Percentiles rank a stretch among this genome's conserved stretches.
Conservation (phyloP, 2,329 filamentous ascomycete species). For the Xylariaceae sp. region DNA sequence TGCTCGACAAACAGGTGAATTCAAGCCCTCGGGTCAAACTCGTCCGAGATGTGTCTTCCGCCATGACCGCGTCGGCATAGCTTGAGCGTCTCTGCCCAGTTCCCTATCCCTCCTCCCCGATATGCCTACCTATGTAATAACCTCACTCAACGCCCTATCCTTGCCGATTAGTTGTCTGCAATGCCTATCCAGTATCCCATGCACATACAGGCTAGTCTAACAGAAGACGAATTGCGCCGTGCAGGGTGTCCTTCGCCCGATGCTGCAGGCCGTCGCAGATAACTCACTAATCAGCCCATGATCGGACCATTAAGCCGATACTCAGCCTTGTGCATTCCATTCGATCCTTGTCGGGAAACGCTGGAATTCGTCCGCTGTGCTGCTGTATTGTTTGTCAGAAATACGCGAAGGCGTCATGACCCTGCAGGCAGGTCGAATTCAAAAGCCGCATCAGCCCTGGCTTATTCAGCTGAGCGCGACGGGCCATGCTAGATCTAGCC, state of each 20-base stretch:
- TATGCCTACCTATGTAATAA: too few species aligned
- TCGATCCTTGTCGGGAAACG: conserved; percentile 3
- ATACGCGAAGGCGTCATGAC: conserved; percentile 5
- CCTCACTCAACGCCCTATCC: neutral
- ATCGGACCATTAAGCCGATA: neutral
- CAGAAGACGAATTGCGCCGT: neutral
- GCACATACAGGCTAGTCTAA: neutral
- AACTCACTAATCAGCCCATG: neutral
- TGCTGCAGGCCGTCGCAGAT: neutral
- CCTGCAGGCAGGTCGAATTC: conserved; percentile 12
- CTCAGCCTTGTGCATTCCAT: conserved; percentile 15
- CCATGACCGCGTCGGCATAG: neutral
- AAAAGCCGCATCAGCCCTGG: conserved; percentile 20
- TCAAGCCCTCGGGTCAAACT: neutral
- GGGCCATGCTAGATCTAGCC: neutral
- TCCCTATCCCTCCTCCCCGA: too few species aligned
- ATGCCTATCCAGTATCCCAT: neutral
- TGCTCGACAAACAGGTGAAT: neutral
- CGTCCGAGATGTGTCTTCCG: neutral
- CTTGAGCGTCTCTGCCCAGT: neutral
- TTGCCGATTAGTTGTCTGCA: neutral
- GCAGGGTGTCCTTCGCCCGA: neutral
- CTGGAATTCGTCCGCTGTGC: neutral
- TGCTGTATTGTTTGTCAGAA: conserved; percentile 1
- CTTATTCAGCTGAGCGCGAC: conserved; percentile 22